phyloP scores from a whole-genome alignment of 2,329 filamentous ascomycete species.

The Fusarium sp. region DNA sequence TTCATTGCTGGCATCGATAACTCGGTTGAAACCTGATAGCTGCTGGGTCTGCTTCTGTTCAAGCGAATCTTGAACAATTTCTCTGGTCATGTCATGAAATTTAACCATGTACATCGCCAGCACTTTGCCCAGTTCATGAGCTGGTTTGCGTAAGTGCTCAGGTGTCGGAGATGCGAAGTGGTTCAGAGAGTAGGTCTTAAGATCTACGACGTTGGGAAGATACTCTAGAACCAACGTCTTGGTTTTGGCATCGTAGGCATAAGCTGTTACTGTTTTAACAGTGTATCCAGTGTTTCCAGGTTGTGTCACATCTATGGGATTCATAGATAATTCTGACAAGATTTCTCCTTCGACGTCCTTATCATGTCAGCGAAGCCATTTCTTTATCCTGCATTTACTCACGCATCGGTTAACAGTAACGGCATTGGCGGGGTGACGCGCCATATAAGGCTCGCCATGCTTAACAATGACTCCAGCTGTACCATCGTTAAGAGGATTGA shows the following conservation, averaged over 20 bases:
- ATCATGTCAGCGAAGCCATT: neutral
- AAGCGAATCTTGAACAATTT: neutral
- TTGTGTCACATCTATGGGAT: accelerated
- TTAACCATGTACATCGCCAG: neutral
- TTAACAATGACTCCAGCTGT: neutral
- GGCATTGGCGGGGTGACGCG: neutral
- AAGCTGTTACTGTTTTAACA: neutral
- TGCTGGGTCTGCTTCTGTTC: too few species aligned
- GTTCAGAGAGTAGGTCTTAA: neutral
- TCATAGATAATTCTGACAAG: neutral
- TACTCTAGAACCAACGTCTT: neutral
- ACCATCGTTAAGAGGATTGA: neutral
- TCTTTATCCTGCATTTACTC: neutral
- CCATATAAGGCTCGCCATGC: constrained; percentile 4
- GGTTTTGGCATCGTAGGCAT: neutral
- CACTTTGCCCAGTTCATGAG: neutral
- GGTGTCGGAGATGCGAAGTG: neutral
- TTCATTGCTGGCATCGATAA: neutral
- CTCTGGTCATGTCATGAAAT: neutral
- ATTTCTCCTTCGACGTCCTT: neutral
- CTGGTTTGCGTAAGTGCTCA: neutral
- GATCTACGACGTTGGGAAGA: neutral
- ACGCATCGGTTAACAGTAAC: neutral
- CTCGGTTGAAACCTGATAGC: neutral
- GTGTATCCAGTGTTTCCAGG: neutral